Evolutionary conservation across 2,329 filamentous ascomycete species (phyloP).

Genomic region (Fusarium armeniacum): DNA sequence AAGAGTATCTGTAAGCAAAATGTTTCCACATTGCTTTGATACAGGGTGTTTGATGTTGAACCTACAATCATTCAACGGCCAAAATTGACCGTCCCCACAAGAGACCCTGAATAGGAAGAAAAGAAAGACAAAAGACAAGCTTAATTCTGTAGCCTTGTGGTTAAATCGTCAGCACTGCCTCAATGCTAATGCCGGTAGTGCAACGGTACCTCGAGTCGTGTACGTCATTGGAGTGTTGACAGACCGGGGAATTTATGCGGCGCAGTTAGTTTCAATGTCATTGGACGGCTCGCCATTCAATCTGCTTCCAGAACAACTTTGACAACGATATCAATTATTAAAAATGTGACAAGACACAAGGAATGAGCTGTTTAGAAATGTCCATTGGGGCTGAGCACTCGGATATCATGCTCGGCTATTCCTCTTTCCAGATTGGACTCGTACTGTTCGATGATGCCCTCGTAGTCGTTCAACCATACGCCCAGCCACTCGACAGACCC

Average conservation of each 20-base stretch:
- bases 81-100: constrained; percentile 41
- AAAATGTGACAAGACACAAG: not conserved
- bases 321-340: constrained; percentile 5
- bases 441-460: constrained; percentile 31
- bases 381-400: constrained; percentile 33
- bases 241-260: not conserved
- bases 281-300: constrained; percentile 5
- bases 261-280: not conserved
- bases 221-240: constrained; percentile 26
- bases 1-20: constrained; percentile 3
- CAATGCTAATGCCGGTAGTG: not conserved
- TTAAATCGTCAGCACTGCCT: constrained; percentile 13
- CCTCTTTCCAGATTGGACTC: constrained; percentile 35
- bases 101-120: constrained; percentile 19
- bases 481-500: constrained; percentile 37
- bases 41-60: not conserved
- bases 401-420: constrained; percentile 32
- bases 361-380: constrained; percentile 24
- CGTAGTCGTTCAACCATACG: constrained; percentile 35
- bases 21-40: not conserved
- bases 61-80: constrained; percentile 18
- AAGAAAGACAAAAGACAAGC: constrained; percentile 22
- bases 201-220: constrained; percentile 29
- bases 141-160: constrained; percentile 25
- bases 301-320: constrained; percentile 20